Percentiles rank a stretch among this genome's conserved stretches.
Conservation (phyloP, 139 green algal genomes). For the Yamagishiella unicocca region DNA sequence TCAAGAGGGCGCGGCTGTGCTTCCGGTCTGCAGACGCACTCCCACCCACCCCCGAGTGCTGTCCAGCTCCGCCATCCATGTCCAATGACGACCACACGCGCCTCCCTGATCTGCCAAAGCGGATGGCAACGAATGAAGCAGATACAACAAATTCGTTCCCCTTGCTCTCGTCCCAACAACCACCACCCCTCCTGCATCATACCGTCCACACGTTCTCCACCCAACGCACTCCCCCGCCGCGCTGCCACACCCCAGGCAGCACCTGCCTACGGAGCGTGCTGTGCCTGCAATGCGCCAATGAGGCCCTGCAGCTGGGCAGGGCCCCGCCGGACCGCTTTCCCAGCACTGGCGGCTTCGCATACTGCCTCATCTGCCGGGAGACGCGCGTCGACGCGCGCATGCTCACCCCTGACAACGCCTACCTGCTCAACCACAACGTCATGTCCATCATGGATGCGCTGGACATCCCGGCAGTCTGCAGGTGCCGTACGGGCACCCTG, state of each 20-base stretch:
- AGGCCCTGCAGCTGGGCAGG: slow-evolving; percentile 27
- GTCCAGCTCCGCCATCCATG: too few species aligned
- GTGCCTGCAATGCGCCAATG: slow-evolving; percentile 43
- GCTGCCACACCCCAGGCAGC: not conserved
- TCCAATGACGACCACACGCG: too few species aligned
- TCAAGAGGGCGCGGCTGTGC: too few species aligned
- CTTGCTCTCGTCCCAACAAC: too few species aligned
- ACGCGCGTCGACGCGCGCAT: slow-evolving; percentile 2
- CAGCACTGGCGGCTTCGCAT: not conserved
- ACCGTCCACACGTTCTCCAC: too few species aligned
- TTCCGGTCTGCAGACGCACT: too few species aligned
- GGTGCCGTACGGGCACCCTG: not conserved
- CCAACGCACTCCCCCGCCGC: not conserved
- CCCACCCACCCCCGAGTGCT: too few species aligned
- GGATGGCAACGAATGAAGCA: too few species aligned
- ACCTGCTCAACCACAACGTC: slow-evolving; percentile 25
- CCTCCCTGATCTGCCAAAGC: too few species aligned
- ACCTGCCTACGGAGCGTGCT: slow-evolving; percentile 35
- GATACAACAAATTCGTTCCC: too few species aligned
- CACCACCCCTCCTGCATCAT: too few species aligned
- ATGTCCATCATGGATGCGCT: slow-evolving; percentile 50
- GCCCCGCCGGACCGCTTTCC: not conserved
- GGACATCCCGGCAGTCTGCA: slow-evolving; percentile 23
- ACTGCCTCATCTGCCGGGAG: slow-evolving; percentile 27
- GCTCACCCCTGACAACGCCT: slow-evolving; percentile 15